Percentiles rank a stretch among this genome's conserved stretches.
phyloP scores from a whole-genome alignment of 1,139 yeast species.

The Schwanniomyces etchellsii region DNA sequence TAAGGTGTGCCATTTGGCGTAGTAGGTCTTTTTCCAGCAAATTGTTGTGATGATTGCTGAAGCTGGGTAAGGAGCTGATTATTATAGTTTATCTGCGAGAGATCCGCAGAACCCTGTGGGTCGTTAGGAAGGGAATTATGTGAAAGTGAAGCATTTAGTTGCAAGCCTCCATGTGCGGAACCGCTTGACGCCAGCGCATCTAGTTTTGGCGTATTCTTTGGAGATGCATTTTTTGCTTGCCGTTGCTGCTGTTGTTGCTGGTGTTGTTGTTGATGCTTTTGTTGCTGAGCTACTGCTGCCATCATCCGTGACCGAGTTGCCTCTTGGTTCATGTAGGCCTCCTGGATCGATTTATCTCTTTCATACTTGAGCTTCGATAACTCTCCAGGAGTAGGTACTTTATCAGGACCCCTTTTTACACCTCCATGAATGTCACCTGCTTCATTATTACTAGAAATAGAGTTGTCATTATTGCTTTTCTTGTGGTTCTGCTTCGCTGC shows the following conservation, averaged over 20 bases:
- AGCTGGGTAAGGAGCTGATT: not conserved
- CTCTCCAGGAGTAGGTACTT: constrained; percentile 74
- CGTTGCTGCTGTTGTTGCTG: constrained; percentile 2
- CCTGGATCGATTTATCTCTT: constrained; percentile 78
- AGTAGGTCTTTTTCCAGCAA: constrained; percentile 28
- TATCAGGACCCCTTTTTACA: constrained; percentile 22
- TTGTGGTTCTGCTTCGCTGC: constrained; percentile 31
- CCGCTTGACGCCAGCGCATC: constrained; percentile 1
- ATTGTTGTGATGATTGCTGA: not conserved
- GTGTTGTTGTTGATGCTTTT: constrained; percentile 17
- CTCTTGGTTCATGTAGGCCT: constrained; percentile 57
- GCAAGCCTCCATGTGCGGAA: not conserved
- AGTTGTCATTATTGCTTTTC: constrained; percentile 8
- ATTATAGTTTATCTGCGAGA: constrained; percentile 2
- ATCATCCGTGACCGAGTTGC: constrained; percentile 33
- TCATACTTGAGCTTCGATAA: constrained; percentile 76
- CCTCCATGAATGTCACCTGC: constrained; percentile 4
- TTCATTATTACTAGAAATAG: constrained; percentile 4
- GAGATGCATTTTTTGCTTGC: not conserved
- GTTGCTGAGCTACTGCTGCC: constrained; percentile 37
- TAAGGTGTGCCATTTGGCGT: constrained; percentile 51
- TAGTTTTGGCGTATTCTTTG: constrained; percentile 3
- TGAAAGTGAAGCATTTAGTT: not conserved
- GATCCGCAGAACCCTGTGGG: not conserved
- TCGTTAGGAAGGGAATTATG: not conserved